phyloP scores from a whole-genome alignment of 192 early-diverging fungal genomes.

The Coemansia sp. region DNA sequence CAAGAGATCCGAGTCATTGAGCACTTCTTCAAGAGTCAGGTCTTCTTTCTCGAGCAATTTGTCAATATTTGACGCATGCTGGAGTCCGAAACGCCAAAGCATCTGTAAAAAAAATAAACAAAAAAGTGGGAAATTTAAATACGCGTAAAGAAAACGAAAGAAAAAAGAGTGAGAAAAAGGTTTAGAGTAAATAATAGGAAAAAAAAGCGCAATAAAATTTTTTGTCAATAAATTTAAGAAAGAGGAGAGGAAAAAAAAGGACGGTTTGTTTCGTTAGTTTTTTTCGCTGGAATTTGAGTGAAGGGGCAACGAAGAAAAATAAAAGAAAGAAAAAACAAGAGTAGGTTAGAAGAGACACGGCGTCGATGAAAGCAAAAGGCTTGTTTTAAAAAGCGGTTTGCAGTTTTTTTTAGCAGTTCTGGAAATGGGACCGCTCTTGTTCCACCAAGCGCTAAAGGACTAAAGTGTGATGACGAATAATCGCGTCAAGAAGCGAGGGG shows the following conservation, averaged over 20 bases:
- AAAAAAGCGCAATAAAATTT: neutral
- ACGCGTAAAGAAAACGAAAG: conserved; percentile 15
- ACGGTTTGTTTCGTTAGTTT: neutral
- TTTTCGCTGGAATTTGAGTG: neutral
- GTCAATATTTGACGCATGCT: conserved; percentile 88
- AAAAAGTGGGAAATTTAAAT: conserved; percentile 3
- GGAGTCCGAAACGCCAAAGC: conserved; percentile 80
- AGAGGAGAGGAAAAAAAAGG: neutral
- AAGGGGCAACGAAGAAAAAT: neutral
- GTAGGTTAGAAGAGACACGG: neutral
- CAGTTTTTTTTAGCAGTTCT: no score
- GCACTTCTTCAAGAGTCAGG: conserved; percentile 83
- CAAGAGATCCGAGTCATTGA: conserved; percentile 90
- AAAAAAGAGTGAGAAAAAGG: conserved; percentile 8
- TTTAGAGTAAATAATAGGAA: conserved; percentile 2
- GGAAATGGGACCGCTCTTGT: no score
- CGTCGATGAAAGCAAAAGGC: neutral
- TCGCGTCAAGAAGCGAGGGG: no score
- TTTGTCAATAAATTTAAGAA: neutral
- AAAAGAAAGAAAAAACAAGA: conserved; percentile 1
- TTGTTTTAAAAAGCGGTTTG: no score
- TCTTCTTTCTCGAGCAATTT: conserved; percentile 89
- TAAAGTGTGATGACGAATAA: no score
- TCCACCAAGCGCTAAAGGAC: no score
- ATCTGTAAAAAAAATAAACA: neutral